Base-by-base conservation (phyloP, 2,329 filamentous ascomycete genomes). In the Rhytidhysteron rufulum region DNA sequence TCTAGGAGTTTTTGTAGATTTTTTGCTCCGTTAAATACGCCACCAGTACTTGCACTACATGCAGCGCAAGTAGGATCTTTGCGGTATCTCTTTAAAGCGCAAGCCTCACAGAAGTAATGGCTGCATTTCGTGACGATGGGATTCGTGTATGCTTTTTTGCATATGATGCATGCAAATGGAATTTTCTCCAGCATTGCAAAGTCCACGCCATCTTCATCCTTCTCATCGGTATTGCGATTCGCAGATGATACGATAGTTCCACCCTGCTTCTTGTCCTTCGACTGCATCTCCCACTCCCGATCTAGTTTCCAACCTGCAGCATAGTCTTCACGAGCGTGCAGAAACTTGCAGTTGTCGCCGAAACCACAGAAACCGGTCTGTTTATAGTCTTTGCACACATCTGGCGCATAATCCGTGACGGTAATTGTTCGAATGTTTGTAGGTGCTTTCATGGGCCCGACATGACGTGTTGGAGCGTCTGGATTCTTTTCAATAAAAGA, bases 291-390 rank as follows among this genome's bases (percentile, higher is more conserved):
- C 93, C 93, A 98, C 35, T 97, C 91, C 38, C 79, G 78, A 64
- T 98, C 93, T 4, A 98, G 75, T 63, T 97, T 88, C 93, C 93
- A 98, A 3, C 93, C 93, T 60, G 90, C 85, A 54, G 91, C 88
- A 60, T 88, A 85, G 63, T 88, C 85, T 55, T 87, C 83, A 42
- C 87, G 73, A 4, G 80, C 80, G 57, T 93, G 87, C 1, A 88
- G 58, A 58, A 83, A 93, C 57, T 89, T 95, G 71, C 90, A 95
- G 45, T 76, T 82, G 60, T 93, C 87, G 20, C 86, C 84, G 48
- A 83, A 86, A 2, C 82, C 81, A 52, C 79, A 85, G 58, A 81
- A 66, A 1, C 64, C 63, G 1, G 64, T 93, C 55, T 86, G 78
- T 52, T 91, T 91, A 66, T 88, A 93, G 60, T 97, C 93, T 64